Evolutionary conservation across 768 basidiomycete genomes (phyloP), one percentile per base, ranked within the genome.

Genomic region (Cantharellus cinnabarinus): DNA sequence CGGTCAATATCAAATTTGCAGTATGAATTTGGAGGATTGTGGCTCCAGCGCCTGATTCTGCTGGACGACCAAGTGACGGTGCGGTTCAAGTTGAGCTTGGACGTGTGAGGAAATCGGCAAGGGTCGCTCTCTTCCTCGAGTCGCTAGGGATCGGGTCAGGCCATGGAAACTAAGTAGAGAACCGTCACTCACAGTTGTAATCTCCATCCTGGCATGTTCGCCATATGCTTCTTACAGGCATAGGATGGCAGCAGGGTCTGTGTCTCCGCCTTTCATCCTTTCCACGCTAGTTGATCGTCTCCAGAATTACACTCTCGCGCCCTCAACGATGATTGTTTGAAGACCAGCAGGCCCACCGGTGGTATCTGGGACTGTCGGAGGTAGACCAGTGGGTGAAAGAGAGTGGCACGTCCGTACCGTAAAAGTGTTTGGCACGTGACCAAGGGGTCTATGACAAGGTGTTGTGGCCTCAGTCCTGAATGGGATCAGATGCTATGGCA

Each of bases 231-330:
- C 95, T 69, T 93, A 97, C n/a, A 97, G 65, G 4, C 94, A 77
- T 50, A 95, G 70, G 4, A 98, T 72, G 56, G 98, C 71, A 7
- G 55, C 15, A 56, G 66, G 55, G 3, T 59, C 56, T 54, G 10
- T 37, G 10, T 7, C 20, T 29, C 20, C 20, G 20, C 44, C 29
- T 48, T 29, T 68, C 64, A 65, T 95, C 90, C 57, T 85, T 78
- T 64, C 95, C 91, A 4, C 89, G 90, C 35, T 93, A 84, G 69
- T 99, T 99, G 70, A 97, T 73, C 4, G 95, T 98, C 69, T 98
- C 94, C 2, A 98, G 74, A 70, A 91, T 74, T 35, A 99, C 79
- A 65, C 94, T 94, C 75, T 74, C 1, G 83, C 84, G 5, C 83
- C 83, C 10, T 77, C 71, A 39, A 95, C 63, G 4, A 67, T 69